Base-by-base conservation (phyloP, 331 rosid species). In the Prunus yedoensis region DNA sequence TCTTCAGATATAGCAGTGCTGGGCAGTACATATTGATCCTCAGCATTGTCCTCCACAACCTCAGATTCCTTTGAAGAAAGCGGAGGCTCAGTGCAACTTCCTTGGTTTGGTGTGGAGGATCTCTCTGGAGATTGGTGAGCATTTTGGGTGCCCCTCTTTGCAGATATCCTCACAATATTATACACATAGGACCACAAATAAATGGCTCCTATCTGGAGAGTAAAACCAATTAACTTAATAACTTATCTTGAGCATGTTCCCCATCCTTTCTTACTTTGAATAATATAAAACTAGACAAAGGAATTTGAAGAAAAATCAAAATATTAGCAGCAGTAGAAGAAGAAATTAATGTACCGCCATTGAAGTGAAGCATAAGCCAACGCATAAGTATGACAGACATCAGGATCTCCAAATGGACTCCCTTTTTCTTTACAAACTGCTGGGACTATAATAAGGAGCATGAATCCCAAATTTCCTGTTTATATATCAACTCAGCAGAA, bases 311-410 rank as follows among this genome's bases (percentile, higher is more conserved):
- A 63, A 60, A 23, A 50, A 18, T 1, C 43, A 38, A 38, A 38
- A 38, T 38, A 38, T 38, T 38, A 38, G 43, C 43, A 38, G 43
- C 43, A 38, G 43, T 2, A 6, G 43, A 6, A 38, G 43, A 38
- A 38, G 43, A 38, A 38, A 38, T 38, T 38, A 38, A 56, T 32
- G 62, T 57, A 88, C 98, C 30, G 98, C 98, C 97, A 93, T 88
- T 62, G 98, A 93, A 93, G 97, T 32, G 97, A 91, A 84, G 86
- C 92, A 81, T 93, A 93, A 68, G 92, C 93, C 92, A 89, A 74
- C 38, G 97, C 98, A 68, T 80, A 78, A 56, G 82, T 74, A 76
- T 89, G 53, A 84, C 97, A 93, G 13, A 78, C 79, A 47, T 80
- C 89, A 46, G 98, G 68, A 17, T 49, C 93, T 67, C 97, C 98